Conservation (phyloP, 352 stramenopile species). For the Globisporangium ultimum region DNA sequence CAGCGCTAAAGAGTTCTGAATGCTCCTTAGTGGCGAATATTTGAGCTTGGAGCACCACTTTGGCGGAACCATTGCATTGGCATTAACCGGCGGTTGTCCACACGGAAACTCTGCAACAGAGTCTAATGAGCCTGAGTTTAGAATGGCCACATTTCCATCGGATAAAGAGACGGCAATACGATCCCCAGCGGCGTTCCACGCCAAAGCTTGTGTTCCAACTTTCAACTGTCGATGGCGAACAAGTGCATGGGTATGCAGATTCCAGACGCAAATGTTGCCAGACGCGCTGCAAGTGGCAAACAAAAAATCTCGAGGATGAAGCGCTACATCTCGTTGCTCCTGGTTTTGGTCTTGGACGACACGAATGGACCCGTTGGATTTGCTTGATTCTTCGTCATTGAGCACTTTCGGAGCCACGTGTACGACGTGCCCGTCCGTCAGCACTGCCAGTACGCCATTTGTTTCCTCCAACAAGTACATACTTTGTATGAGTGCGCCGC, state of each 20-base stretch:
- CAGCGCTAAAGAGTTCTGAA: conserved; percentile 27
- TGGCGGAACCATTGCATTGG: conserved; percentile 9
- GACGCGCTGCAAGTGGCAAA: conserved; percentile 38
- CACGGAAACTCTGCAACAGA: conserved; percentile 21
- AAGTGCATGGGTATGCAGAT: conserved; percentile 33
- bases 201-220: conserved; percentile 19
- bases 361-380: not conserved
- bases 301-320: conserved; percentile 34
- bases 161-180: conserved; percentile 42
- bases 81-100: conserved; percentile 1
- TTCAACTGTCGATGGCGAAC: conserved; percentile 17
- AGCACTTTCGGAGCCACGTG: conserved; percentile 15
- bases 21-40: conserved; percentile 32
- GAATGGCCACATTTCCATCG: conserved; percentile 32
- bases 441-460: conserved; percentile 20
- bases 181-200: conserved; percentile 34
- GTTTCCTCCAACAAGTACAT: conserved; percentile 21
- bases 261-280: conserved; percentile 35
- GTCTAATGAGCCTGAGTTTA: conserved; percentile 28
- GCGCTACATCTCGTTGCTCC: conserved; percentile 23
- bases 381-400: not conserved
- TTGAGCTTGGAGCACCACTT: conserved; percentile 56
- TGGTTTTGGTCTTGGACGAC: conserved; percentile 26
- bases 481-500: conserved; percentile 3
- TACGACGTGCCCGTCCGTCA: conserved; percentile 14